Evolutionary conservation across 2,329 filamentous ascomycete genomes (phyloP), one percentile per base, ranked within the genome.

Genomic region (Xylariaceae sp.): DNA sequence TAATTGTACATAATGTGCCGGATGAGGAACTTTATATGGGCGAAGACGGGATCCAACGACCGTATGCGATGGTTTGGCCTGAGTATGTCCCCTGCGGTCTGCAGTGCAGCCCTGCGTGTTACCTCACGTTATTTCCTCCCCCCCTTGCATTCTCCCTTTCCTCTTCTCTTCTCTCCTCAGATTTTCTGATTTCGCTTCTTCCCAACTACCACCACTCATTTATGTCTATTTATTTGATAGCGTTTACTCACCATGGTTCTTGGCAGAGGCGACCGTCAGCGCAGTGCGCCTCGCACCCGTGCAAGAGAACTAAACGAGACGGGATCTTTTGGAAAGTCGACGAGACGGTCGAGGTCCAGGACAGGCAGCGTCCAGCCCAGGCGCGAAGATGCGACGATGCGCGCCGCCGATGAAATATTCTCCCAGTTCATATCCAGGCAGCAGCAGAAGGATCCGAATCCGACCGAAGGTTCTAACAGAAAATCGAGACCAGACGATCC

Each of bases 1-100:
- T 83, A 41, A 81, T 83, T 54, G 65, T 83, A 23, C 79, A 83
- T 57, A 82, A 81, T 56, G 79, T 83, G 47, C 78, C 78, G 40
- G 78, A 83, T 49, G 78, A 83, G 35, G 79, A 83, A 56, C 73
- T 78, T 34, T 83, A 81, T 56, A 64, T 77, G 5, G 79, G 79
- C 41, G 76, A 81, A 37, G 79, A 83, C 61, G 79, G 79, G 45
- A 58, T 82, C 47, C 74, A 76, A 59, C 66, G 79, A 45, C 79
- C 79, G 2, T 83, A 81, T 56, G 79, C 78, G 46, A 78, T 83
- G 71, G 69, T 81, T 26, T 81, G 78, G 53, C 72, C 76, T 53
- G 73, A 78, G 77, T 81, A 70, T 43, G 72, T 54, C 9, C 3
- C 4, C 13, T 21, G 6, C 21, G 11, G 7, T 24, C n/a, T n/a